Evolutionary conservation across 495 filamentous ascomycete genomes (phyloP), one percentile per base, ranked within the genome.

Genomic region (Podospora didyma): DNA sequence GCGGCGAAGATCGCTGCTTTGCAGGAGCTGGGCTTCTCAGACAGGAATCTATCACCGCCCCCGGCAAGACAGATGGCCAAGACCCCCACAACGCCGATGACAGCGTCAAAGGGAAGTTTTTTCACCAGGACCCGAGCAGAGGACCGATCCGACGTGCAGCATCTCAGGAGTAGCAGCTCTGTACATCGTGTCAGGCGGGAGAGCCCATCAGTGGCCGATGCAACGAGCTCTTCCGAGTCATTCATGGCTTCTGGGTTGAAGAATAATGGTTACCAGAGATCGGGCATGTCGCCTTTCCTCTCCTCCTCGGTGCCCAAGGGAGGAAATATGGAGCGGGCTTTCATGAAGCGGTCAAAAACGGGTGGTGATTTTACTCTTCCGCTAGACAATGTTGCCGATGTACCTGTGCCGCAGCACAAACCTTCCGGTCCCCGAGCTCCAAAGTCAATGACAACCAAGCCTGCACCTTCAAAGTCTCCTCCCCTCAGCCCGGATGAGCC

Each of bases 71-170:
- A 73, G 28, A 74, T 77, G 26, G 74, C 84, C 7, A 96, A 92
- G 72, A 96, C 92, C 1, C 94, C 95, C 4, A 92, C 87, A 41
- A 98, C 94, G 14, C 94, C 94, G 17, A 91, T 98, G 90, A 98
- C 94, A 17, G 94, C 94, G 0, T 96, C 92, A 1, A 96, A 93
- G 69, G 87, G 90, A 28, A 86, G 84, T 12, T 97, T 96, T 71
- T 95, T 92, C 71, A 80, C 80, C 20, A 76, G 77, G 49, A 82
- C 75, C 47, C 78, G 80, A 35, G 73, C 78, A 14, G 85, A 90
- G 10, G 74, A 80, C 47, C 63, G 78, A 12, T 34, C 60, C 9
- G 64, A 67, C 19, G 48, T 67, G 14, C 76, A 75, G 34, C 80
- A 85, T 56, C 72, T 86, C 19, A 81, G 93, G 56, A 96, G 90